Evolutionary conservation across 1,139 yeast genomes (phyloP), one percentile per base, ranked within the genome.

Genomic region (Pichia sp.): DNA sequence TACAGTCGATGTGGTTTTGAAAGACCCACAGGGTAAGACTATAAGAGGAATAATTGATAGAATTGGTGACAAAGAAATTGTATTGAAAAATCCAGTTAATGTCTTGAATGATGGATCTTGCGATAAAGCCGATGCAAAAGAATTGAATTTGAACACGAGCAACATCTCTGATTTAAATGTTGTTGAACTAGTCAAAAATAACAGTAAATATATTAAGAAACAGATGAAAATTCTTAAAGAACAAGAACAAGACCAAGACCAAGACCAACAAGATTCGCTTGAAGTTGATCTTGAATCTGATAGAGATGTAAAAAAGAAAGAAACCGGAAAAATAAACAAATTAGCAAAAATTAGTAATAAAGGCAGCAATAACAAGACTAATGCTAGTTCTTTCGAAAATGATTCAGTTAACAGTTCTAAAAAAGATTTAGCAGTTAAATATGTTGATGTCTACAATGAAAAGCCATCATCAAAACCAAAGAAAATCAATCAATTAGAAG

Each of bases 401-500:
- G 44, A 33, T 29, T 26, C 40, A 5, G 28, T 8, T 5, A 34
- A 39, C 8, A n/a, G 32, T 30, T n/a, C 34, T 18, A 36, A 26
- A 18, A 42, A 43, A 38, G 46, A 38, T n/a, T 10, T 47, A n/a
- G 46, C 47, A 28, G 46, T 48, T 4, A 45, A 50, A 35, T 48
- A 43, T 34, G 48, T 50, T 28, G 50, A 39, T 31, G 30, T 44
- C 29, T 46, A 45, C 31, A 47, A 39, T n/a, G 45, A 44, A 10
- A 42, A 39, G 25, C 45, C 53, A 7, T 11, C 37, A 18, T 5
- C 30, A 10, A 46, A 45, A 18, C 28, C 33, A 3, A 45, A 67
- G 25, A 69, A 73, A 45, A 74, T 79, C 53, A 78, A 78, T 56
- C 57, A 69, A 32, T 66, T 77, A 38, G 79, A 74, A 28, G 97